These are phyloP conservation scores for Sanghuangporus sanghuang DNA, from an alignment of 1,284 basidiomycete species.

Conservation along the genomic window DNA sequence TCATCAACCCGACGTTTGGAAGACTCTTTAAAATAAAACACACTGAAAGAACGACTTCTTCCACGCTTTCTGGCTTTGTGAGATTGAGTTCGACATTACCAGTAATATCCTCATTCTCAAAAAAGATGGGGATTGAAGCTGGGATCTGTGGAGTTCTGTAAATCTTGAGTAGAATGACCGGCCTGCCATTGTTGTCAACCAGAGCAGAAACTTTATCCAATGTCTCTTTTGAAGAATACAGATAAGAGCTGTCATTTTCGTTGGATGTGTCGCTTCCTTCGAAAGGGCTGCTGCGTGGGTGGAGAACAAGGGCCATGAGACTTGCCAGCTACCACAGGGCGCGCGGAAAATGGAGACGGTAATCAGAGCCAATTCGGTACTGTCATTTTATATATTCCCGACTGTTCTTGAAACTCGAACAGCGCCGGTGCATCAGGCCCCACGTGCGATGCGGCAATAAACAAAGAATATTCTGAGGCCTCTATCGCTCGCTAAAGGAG, in stretches of 20 bases:
- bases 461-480: background rate
- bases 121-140: background rate
- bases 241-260: background rate
- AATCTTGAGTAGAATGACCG: constrained; percentile 1
- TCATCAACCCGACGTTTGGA: background rate
- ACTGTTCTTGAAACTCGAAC: no score
- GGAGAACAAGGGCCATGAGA: no score
- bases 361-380: no score
- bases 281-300: no score
- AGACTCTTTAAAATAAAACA: background rate
- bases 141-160: background rate
- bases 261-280: background rate
- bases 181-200: background rate
- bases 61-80: constrained; percentile 4
- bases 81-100: constrained; percentile 11
- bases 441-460: no score
- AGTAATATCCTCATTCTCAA: constrained; percentile 1
- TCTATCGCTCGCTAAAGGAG: background rate
- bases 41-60: constrained; percentile 9
- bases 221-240: background rate
- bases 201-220: background rate
- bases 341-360: no score
- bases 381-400: no score
- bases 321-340: no score
- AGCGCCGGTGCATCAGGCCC: no score